These are phyloP conservation scores for Neonectria faginata DNA, from an alignment of 2,329 filamentous ascomycete species.

Conservation along the genomic window DNA sequence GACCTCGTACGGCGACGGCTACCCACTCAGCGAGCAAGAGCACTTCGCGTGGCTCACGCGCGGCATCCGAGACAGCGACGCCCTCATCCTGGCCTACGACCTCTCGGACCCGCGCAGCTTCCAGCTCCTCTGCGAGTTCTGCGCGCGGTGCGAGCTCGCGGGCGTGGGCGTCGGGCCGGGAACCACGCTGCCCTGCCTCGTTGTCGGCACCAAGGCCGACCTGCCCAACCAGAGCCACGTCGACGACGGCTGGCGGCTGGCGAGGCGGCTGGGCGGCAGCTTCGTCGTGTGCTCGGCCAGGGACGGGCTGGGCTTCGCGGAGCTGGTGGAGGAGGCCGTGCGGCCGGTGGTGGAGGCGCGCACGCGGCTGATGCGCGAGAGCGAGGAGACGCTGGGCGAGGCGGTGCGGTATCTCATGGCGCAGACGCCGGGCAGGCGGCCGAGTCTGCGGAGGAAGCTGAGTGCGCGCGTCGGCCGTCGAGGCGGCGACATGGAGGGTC, in stretches of 20 bases:
- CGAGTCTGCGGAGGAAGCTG: constrained; percentile 12
- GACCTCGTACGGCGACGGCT: constrained; percentile 19
- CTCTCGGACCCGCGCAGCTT: constrained; percentile 28
- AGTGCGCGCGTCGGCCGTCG: constrained; percentile 7
- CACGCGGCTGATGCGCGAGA: constrained; percentile 29
- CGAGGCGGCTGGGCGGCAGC: constrained; percentile 26
- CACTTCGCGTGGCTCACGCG: constrained; percentile 27
- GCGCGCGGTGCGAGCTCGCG: constrained; percentile 31
- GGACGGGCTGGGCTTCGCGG: constrained; percentile 16
- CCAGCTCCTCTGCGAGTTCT: constrained; percentile 33
- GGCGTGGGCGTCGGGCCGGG: constrained; percentile 30
- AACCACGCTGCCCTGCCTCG: constrained; percentile 28
- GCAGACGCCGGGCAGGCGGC: constrained; percentile 7
- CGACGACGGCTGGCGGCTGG: constrained; percentile 28
- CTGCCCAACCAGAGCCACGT: constrained; percentile 9
- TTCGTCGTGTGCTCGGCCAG: constrained; percentile 27
- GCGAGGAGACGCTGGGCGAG: constrained; percentile 28
- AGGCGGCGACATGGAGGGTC: constrained; percentile 3
- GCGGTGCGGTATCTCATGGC: constrained; percentile 25
- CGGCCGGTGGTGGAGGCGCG: constrained; percentile 32
- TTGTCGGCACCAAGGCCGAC: constrained; percentile 33
- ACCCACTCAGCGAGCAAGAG: constrained; percentile 20
- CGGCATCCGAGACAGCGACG: constrained; percentile 33
- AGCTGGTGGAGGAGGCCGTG: constrained; percentile 25
- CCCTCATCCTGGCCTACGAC: constrained; percentile 34